A percentile compares a stretch with the other conserved stretches of the same genome.
phyloP scores from a whole-genome alignment of 768 basidiomycete genomes.

The Tephrocybe sp. region DNA sequence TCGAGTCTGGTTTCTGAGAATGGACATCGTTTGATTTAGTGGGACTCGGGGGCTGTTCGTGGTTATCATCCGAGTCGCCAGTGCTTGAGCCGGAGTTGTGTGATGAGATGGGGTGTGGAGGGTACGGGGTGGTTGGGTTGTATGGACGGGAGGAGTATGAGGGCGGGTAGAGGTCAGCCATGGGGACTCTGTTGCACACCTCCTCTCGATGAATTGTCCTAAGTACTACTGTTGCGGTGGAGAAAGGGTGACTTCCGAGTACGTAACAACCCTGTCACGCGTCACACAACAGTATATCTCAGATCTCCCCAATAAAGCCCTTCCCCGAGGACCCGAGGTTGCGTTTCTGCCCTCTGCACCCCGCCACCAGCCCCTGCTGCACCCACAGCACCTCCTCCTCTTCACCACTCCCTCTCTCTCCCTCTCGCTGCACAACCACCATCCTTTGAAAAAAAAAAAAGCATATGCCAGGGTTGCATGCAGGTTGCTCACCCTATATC shows the following conservation, averaged over 20 bases:
- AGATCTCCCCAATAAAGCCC: conserved; percentile 12
- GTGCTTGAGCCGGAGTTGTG: conserved; percentile 40
- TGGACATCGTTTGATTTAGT: conserved; percentile 39
- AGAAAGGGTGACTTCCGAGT: conserved; percentile 44
- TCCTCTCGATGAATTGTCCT: conserved; percentile 19
- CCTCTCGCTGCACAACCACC: background rate
- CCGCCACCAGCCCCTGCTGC: background rate
- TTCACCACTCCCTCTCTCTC: background rate
- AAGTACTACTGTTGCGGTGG: conserved; percentile 38
- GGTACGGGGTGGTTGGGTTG: conserved; percentile 32
- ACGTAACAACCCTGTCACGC: conserved; percentile 35
- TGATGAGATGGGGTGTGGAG: conserved; percentile 34
- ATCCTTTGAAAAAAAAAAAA: conserved; percentile 3
- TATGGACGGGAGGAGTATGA: conserved; percentile 33
- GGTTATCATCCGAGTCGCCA: conserved; percentile 42
- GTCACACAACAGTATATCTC: conserved; percentile 19
- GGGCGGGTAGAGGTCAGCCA: conserved; percentile 59
- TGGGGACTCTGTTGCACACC: conserved; percentile 29
- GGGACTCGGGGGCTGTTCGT: conserved; percentile 48
- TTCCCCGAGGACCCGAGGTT: conserved; percentile 42
- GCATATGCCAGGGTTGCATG: conserved; percentile 10
- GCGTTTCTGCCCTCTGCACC: background rate
- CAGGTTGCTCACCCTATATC: conserved; percentile 23
- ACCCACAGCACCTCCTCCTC: background rate
- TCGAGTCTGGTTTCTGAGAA: conserved; percentile 67